Evolutionary conservation across 768 basidiomycete species (phyloP).

Genomic region (Asterophora lycoperdoides): DNA sequence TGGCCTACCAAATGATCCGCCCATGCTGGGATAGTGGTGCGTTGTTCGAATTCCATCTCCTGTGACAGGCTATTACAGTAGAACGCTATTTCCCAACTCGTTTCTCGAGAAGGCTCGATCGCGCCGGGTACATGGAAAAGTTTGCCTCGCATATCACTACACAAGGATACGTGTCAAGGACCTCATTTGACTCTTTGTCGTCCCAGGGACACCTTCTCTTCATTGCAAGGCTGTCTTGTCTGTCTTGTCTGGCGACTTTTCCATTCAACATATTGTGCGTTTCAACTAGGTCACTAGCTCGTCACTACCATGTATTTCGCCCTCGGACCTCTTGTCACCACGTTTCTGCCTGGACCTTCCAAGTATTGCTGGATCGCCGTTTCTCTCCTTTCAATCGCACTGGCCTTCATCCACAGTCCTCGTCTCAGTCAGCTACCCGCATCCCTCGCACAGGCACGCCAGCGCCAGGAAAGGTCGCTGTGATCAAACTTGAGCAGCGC

Average conservation of each 20-base stretch:
- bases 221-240: background rate
- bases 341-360: conserved; percentile 7
- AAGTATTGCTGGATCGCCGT: conserved; percentile 13
- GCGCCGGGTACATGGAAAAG: background rate
- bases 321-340: background rate
- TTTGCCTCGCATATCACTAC: background rate
- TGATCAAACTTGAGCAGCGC: conserved; percentile 19
- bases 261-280: background rate
- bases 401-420: conserved; percentile 14
- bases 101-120: background rate
- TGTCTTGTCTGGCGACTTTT: background rate
- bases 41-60: too few relatives aligned
- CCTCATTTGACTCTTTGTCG: background rate
- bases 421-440: conserved; percentile 9
- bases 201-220: background rate
- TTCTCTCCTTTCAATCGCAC: conserved; percentile 11
- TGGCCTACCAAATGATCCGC: too few relatives aligned
- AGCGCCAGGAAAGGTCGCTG: conserved; percentile 17
- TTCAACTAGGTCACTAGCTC: background rate
- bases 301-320: background rate
- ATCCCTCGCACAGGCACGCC: conserved; percentile 17
- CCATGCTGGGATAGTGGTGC: too few relatives aligned
- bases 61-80: too few relatives aligned
- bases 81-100: background rate
- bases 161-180: background rate